Evolutionary conservation across 2,329 filamentous ascomycete species (phyloP).

Genomic region (Lachnellula arida): DNA sequence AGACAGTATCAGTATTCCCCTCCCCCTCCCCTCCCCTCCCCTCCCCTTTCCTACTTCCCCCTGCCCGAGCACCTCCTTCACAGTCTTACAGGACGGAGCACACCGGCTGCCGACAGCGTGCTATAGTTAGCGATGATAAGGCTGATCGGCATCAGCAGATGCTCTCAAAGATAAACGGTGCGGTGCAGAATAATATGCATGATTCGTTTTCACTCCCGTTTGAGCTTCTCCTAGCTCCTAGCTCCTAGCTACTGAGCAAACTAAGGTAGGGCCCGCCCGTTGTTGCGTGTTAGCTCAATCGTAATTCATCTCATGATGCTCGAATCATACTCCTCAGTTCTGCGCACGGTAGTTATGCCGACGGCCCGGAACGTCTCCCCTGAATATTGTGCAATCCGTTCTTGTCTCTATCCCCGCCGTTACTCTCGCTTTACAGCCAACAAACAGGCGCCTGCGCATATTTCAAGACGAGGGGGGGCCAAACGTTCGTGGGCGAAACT

Average conservation of each 20-base stretch:
- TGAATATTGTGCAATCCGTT: background rate
- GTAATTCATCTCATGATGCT: background rate
- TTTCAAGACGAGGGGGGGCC: background rate
- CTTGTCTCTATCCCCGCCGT: background rate
- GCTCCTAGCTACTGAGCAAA: background rate
- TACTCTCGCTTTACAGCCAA: slow-evolving; percentile 3
- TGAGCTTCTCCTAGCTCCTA: background rate
- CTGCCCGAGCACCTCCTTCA: no score
- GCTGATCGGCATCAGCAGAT: background rate
- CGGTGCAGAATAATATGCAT: no score
- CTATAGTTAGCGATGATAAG: background rate
- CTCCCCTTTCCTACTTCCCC: no score
- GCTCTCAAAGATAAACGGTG: background rate
- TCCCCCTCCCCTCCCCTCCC: no score
- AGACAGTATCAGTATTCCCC: no score
- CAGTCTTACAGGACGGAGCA: no score
- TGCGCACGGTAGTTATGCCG: background rate
- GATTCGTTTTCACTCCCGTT: background rate
- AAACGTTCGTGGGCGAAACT: background rate
- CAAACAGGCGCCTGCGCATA: slow-evolving; percentile 14
- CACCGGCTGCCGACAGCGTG: no score
- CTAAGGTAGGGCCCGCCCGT: background rate
- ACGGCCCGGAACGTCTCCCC: slow-evolving; percentile 2
- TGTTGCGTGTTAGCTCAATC: background rate
- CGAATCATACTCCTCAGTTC: background rate